Conservation (phyloP, 306 rosid genomes). For the Lathyrus aphaca region DNA sequence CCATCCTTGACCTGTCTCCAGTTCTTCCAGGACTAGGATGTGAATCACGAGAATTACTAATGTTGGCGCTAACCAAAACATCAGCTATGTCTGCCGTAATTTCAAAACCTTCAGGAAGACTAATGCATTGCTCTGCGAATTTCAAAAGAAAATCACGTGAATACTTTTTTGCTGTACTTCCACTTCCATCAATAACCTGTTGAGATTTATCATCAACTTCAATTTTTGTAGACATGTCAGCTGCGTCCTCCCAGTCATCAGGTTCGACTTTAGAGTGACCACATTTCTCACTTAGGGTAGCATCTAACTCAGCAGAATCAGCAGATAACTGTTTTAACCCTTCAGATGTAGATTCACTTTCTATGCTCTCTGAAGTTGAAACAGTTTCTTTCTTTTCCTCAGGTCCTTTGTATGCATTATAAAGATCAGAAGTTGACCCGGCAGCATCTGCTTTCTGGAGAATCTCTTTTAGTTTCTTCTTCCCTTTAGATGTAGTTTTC, state of each 20-base stretch:
- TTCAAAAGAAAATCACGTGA: slow-evolving; percentile 89
- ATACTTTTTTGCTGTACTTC: slow-evolving; percentile 59
- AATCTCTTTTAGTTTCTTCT: slow-evolving; percentile 63
- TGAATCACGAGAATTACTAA: slow-evolving; percentile 53
- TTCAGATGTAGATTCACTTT: slow-evolving; percentile 45
- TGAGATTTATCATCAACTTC: slow-evolving; percentile 52
- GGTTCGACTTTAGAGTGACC: slow-evolving; percentile 66
- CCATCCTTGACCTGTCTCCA: slow-evolving; percentile 63
- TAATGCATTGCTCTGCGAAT: slow-evolving; percentile 60
- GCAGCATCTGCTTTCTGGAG: slow-evolving; percentile 96
- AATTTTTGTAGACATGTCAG: slow-evolving; percentile 73
- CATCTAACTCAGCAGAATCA: slow-evolving; percentile 48
- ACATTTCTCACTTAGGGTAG: slow-evolving; percentile 40
- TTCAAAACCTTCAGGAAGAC: slow-evolving; percentile 74
- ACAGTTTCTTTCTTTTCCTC: slow-evolving; percentile 78
- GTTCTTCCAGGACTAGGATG: slow-evolving; percentile 75
- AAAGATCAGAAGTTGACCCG: slow-evolving; percentile 88
- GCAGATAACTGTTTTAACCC: slow-evolving; percentile 49
- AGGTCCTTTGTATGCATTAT: slow-evolving; percentile 91
- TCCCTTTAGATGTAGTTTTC: slow-evolving; percentile 53
- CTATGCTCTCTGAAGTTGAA: slow-evolving; percentile 48
- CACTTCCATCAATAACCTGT: slow-evolving; percentile 51
- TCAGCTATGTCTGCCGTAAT: slow-evolving; percentile 55
- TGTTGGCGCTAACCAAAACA: slow-evolving; percentile 44
- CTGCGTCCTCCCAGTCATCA: slow-evolving; percentile 98